phyloP scores from a whole-genome alignment of 257 asterid species.

The Galeopsis tetrahit region DNA sequence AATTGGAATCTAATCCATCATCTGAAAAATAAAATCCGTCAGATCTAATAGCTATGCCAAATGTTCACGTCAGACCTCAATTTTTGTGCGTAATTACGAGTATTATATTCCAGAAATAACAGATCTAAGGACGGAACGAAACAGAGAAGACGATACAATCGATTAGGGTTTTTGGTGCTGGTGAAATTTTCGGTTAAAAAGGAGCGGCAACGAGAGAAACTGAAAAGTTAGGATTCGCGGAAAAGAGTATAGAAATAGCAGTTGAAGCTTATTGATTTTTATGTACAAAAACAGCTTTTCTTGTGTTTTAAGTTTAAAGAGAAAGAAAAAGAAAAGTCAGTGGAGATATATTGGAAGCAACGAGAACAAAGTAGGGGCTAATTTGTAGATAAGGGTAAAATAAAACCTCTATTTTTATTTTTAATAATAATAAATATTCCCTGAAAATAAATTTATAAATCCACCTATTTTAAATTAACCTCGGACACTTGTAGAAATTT shows the following conservation, averaged over 20 bases:
- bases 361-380: conserved; percentile 45
- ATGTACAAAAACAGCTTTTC: conserved; percentile 25
- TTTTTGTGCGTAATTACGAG: conserved; percentile 7
- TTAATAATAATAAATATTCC: neutral
- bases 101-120: conserved; percentile 3
- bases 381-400: conserved; percentile 32
- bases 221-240: conserved; percentile 66
- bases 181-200: conserved; percentile 36
- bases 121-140: conserved; percentile 57
- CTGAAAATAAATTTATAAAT: neutral
- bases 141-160: conserved; percentile 3
- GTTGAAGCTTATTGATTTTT: conserved; percentile 24
- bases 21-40: conserved; percentile 28
- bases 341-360: conserved; percentile 45
- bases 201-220: conserved; percentile 67
- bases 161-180: conserved; percentile 57
- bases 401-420: neutral
- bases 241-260: conserved; percentile 29
- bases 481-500: neutral
- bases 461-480: neutral
- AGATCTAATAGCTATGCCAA: conserved; percentile 47
- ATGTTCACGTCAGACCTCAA: conserved; percentile 18
- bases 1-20: conserved; percentile 37
- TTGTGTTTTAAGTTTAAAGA: conserved; percentile 39
- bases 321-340: conserved; percentile 24